A percentile compares a stretch with the other conserved stretches of the same genome.
Conservation (phyloP, 257 asterid species). For the Solanum virginianum region DNA sequence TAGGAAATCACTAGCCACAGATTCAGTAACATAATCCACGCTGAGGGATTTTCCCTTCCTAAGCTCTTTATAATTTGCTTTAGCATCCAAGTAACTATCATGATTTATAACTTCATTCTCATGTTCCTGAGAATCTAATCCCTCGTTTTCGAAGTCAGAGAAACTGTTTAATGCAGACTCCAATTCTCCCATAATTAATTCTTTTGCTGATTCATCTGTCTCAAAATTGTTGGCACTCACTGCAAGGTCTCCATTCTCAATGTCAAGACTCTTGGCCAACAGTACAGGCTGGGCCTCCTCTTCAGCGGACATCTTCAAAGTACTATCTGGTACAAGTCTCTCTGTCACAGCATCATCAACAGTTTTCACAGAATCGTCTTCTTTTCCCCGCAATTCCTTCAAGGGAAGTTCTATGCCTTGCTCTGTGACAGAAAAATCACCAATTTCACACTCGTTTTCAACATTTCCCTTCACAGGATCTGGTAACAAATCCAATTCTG, state of each 20-base stretch:
- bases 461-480: slow-evolving; percentile 22
- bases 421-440: slow-evolving; percentile 29
- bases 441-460: slow-evolving; percentile 26
- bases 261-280: background rate
- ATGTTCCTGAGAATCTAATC: slow-evolving; percentile 40
- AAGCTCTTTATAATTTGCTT: slow-evolving; percentile 16
- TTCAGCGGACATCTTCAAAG: background rate
- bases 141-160: slow-evolving; percentile 39
- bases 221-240: slow-evolving; percentile 4
- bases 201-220: slow-evolving; percentile 23
- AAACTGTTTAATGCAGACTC: slow-evolving; percentile 45
- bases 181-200: slow-evolving; percentile 47
- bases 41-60: slow-evolving; percentile 40
- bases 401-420: slow-evolving; percentile 15
- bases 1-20: slow-evolving; percentile 69
- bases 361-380: background rate
- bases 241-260: slow-evolving; percentile 9
- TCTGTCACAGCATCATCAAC: slow-evolving; percentile 1
- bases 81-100: slow-evolving; percentile 21
- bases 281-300: slow-evolving; percentile 1
- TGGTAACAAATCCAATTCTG: slow-evolving; percentile 4
- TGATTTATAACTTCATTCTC: slow-evolving; percentile 22
- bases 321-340: background rate
- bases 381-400: slow-evolving; percentile 14
- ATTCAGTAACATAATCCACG: slow-evolving; percentile 49